Percentiles rank a stretch among this genome's conserved stretches.
Conservation (phyloP, 441 rosid genomes). For the Biscutella laevigata region DNA sequence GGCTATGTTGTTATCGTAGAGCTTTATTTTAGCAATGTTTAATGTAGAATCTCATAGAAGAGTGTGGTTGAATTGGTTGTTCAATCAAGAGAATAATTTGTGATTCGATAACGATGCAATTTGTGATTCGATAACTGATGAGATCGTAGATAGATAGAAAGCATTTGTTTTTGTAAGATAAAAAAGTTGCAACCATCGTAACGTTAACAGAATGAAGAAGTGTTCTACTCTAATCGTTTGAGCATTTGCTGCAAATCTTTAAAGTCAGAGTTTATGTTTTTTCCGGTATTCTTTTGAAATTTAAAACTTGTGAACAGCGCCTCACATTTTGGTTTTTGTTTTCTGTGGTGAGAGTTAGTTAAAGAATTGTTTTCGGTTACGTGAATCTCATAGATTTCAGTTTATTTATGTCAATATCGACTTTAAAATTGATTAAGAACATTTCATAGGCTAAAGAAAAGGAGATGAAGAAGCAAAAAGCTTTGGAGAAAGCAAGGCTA, state of each 20-base stretch:
- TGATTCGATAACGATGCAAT: slow-evolving; percentile 4
- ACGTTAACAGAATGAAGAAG: neutral
- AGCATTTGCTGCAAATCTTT: neutral
- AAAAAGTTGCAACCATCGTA: neutral
- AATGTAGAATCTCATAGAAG: neutral
- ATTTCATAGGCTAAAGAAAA: slow-evolving; percentile 61
- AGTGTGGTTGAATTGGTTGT: neutral
- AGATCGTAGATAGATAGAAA: neutral
- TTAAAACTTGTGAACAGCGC: neutral
- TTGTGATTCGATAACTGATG: neutral
- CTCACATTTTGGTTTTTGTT: neutral
- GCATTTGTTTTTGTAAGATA: neutral
- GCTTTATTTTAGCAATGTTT: neutral
- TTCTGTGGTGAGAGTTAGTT: neutral
- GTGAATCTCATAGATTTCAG: neutral
- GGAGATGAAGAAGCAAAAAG: slow-evolving; percentile 77
- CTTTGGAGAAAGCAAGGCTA: slow-evolving; percentile 58
- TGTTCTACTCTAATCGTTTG: neutral
- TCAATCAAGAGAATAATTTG: neutral
- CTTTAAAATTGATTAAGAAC: slow-evolving; percentile 31
- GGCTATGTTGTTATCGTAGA: neutral
- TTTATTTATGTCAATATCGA: slow-evolving; percentile 20
- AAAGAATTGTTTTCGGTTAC: neutral
- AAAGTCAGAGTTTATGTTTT: neutral
- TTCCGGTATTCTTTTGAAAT: neutral